Evolutionary conservation across 2,329 filamentous ascomycete species (phyloP).

Genomic region (Coniella lustricola): DNA sequence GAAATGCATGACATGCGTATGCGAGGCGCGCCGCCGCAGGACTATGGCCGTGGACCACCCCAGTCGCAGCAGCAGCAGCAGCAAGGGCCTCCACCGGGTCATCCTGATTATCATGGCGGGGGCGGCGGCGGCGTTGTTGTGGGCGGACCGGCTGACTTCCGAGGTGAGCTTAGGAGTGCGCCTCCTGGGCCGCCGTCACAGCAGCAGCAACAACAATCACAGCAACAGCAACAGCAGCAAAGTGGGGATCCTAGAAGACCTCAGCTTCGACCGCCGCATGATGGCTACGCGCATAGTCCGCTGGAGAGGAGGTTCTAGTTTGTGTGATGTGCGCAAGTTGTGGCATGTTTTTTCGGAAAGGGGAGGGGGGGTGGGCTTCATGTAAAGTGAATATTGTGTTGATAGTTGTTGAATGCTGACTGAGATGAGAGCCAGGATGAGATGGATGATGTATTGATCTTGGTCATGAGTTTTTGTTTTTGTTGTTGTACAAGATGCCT

Average conservation of each 20-base stretch:
- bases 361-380: too few species aligned
- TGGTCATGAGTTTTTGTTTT: too few species aligned
- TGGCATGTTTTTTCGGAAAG: too few species aligned
- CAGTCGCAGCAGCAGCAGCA: too few species aligned
- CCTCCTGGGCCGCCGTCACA: conserved; percentile 1
- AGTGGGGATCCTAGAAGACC: conserved; percentile 8
- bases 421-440: too few species aligned
- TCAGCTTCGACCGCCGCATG: conserved; percentile 13
- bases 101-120: conserved; percentile 5
- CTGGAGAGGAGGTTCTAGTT: conserved; percentile 11
- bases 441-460: too few species aligned
- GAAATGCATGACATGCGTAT: conserved; percentile 12
- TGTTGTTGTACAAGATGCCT: too few species aligned
- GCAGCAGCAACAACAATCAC: background rate
- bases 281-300: conserved; percentile 10
- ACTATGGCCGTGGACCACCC: conserved; percentile 1
- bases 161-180: conserved; percentile 9
- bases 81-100: conserved; percentile 1
- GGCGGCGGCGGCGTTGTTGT: too few species aligned
- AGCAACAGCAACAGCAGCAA: background rate
- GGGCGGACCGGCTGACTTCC: conserved; percentile 8
- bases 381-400: too few species aligned
- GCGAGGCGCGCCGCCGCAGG: conserved; percentile 1
- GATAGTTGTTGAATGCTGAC: too few species aligned
- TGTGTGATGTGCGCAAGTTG: too few species aligned